These are phyloP conservation scores for Astraeus odoratus DNA, from an alignment of 768 basidiomycete species.

Conservation along the genomic window DNA sequence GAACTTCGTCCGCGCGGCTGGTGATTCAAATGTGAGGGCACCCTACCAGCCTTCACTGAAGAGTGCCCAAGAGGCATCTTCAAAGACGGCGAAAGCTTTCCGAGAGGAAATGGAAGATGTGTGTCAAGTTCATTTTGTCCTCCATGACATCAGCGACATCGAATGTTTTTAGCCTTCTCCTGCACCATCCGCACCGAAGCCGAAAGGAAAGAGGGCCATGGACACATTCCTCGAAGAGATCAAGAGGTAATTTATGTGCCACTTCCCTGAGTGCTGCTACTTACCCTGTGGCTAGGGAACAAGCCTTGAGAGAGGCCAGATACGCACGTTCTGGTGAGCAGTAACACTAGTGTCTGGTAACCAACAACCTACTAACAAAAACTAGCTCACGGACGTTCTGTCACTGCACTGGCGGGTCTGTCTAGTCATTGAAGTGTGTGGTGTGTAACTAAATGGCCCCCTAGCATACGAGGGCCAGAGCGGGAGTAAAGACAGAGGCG, in stretches of 20 bases:
- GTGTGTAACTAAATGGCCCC: conserved; percentile 2
- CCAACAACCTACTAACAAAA: background rate
- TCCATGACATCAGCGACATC: conserved; percentile 3
- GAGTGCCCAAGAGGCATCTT: conserved; percentile 21
- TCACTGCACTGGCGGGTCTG: conserved; percentile 85
- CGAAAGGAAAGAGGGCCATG: conserved; percentile 95
- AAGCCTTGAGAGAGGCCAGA: conserved; percentile 84
- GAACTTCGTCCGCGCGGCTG: conserved; percentile 60
- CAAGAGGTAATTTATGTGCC: conserved; percentile 53
- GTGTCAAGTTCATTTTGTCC: conserved; percentile 14
- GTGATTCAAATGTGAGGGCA: conserved; percentile 19
- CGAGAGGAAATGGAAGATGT: conserved; percentile 28
- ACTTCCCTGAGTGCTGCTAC: background rate
- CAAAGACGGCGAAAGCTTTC: conserved; percentile 25
- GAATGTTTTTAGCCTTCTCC: conserved; percentile 44
- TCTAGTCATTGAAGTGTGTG: conserved; percentile 3
- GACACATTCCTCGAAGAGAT: conserved; percentile 95
- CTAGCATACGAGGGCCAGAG: conserved; percentile 85
- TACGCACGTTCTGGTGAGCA: conserved; percentile 59
- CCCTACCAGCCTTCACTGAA: conserved; percentile 39
- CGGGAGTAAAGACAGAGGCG: conserved; percentile 84
- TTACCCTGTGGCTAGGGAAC: conserved; percentile 55
- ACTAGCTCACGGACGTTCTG: conserved; percentile 62
- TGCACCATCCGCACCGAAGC: conserved; percentile 49
- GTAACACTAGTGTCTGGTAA: background rate